Conservation (phyloP, 1,139 yeast genomes). For the Candida freyschussii region DNA sequence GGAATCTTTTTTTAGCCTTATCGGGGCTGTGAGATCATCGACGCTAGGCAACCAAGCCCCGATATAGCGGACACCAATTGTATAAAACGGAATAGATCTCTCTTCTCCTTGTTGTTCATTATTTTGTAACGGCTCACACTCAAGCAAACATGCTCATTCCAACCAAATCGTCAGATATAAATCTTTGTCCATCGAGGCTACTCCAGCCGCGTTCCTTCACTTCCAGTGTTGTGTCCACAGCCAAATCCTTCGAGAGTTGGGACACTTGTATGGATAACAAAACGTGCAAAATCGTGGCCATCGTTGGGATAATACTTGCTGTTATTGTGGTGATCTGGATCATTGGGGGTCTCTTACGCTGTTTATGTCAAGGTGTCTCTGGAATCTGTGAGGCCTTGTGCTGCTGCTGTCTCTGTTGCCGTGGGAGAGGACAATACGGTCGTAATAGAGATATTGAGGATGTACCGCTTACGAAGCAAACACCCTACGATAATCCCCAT, state of each 20-base stretch:
- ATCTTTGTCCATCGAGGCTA: slow-evolving; percentile 18
- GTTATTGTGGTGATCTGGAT: slow-evolving; percentile 35
- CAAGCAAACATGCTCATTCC: slow-evolving; percentile 11
- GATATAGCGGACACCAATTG: too few relatives aligned
- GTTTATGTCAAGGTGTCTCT: slow-evolving; percentile 36
- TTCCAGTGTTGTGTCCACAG: slow-evolving; percentile 35
- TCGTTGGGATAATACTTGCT: slow-evolving; percentile 66
- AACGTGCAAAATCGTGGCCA: slow-evolving; percentile 71
- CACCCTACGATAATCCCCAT: slow-evolving; percentile 18
- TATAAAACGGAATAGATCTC: too few relatives aligned
- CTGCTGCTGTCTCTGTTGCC: slow-evolving; percentile 32
- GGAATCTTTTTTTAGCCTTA: too few relatives aligned
- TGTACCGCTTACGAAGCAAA: slow-evolving; percentile 10
- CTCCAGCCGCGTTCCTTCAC: slow-evolving; percentile 12
- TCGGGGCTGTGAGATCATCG: too few relatives aligned
- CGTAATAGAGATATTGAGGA: slow-evolving; percentile 16
- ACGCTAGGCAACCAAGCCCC: too few relatives aligned
- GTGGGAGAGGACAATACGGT: slow-evolving; percentile 11
- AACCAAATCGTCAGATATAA: slow-evolving; percentile 3
- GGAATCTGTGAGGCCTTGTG: slow-evolving; percentile 36
- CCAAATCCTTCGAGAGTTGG: slow-evolving; percentile 61
- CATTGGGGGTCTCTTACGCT: slow-evolving; percentile 35
- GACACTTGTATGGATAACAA: slow-evolving; percentile 75
- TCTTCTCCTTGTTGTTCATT: background rate
- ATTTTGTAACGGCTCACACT: background rate